Evolutionary conservation across 495 filamentous ascomycete species (phyloP).

Genomic region (Daldinia decipiens): DNA sequence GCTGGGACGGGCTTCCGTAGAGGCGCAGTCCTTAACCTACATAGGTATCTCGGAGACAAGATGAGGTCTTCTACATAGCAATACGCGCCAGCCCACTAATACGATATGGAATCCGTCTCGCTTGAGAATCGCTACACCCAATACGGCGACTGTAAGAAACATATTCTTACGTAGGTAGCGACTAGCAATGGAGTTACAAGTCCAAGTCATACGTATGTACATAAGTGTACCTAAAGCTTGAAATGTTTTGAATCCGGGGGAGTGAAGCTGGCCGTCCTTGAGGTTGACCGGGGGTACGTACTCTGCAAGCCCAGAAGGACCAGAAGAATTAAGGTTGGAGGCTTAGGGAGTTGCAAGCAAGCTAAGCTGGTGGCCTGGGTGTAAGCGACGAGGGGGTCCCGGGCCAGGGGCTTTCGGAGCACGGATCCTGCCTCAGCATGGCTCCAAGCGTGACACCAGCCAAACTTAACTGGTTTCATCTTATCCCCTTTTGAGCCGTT

Average conservation of each 20-base stretch:
- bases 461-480: slow-evolving; percentile 49
- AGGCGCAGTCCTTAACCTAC: not conserved
- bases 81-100: slow-evolving; percentile 6
- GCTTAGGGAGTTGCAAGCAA: slow-evolving; percentile 7
- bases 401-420: slow-evolving; percentile 36
- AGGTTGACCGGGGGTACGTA: slow-evolving; percentile 19
- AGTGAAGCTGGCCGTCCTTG: not conserved
- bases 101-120: slow-evolving; percentile 12
- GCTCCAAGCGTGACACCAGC: slow-evolving; percentile 44
- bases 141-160: not conserved
- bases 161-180: not conserved
- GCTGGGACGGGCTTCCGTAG: slow-evolving; percentile 12
- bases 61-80: slow-evolving; percentile 29
- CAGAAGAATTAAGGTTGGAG: slow-evolving; percentile 35
- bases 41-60: slow-evolving; percentile 1
- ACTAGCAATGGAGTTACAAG: not conserved
- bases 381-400: slow-evolving; percentile 23
- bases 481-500: slow-evolving; percentile 27
- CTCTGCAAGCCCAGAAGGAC: slow-evolving; percentile 6
- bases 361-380: too few relatives aligned
- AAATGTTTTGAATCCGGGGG: slow-evolving; percentile 18
- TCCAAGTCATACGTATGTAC: not conserved
- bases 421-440: slow-evolving; percentile 49
- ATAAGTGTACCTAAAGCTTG: not conserved
- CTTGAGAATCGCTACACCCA: slow-evolving; percentile 6